Evolutionary conservation across 2,329 filamentous ascomycete species (phyloP), one percentile per base, ranked within the genome.

Genomic region (Zasmidium cellare): DNA sequence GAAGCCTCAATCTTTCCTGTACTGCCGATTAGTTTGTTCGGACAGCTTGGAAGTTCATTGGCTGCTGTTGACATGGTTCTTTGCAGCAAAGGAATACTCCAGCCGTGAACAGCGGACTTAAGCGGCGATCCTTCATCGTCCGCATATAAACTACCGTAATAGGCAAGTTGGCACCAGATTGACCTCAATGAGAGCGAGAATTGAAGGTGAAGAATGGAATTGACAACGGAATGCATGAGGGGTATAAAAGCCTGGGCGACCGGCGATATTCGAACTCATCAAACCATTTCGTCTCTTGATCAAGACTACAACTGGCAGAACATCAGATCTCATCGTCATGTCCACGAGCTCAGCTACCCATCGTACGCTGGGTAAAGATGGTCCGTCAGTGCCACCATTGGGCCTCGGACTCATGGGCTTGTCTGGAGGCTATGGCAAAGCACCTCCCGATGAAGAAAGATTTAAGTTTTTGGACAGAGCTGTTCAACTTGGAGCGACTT

Each of bases 321-420:
- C n/a, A n/a, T n/a, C 25, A 11, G 6, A 28, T 6, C 25, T 5
- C 25, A 18, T n/a, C 35, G 16, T 3, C 11, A 41, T 41, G 35
- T 41, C 35, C 16, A n/a, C 35, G 5, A 41, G 35, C 11, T 41
- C n/a, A 41, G 35, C 16, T 5, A 14, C 35, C 3, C 7, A 3
- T 41, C 35, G 35, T 5, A 41, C 5, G 16, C 35, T 41, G 7
- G 35, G 35, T 14, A 14, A 18, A n/a, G 16, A 41, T 18, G 35
- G 35, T 9, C 35, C 35, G 16, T 41, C 16, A n/a, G 35, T 41
- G 11, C 35, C 35, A 41, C 12, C 35, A 9, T 3, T 41, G n/a
- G 70, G 70, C 1, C 58, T 72, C 1, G 70, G 70, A 1, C 71
- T 69, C 58, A 72, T 71, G 69, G 68, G 69, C 53, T 71, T 72